A percentile compares a stretch with the other conserved stretches of the same genome.
These are phyloP conservation scores for Mrakia frigida DNA, from an alignment of 768 basidiomycete genomes.

Conservation along the genomic window DNA sequence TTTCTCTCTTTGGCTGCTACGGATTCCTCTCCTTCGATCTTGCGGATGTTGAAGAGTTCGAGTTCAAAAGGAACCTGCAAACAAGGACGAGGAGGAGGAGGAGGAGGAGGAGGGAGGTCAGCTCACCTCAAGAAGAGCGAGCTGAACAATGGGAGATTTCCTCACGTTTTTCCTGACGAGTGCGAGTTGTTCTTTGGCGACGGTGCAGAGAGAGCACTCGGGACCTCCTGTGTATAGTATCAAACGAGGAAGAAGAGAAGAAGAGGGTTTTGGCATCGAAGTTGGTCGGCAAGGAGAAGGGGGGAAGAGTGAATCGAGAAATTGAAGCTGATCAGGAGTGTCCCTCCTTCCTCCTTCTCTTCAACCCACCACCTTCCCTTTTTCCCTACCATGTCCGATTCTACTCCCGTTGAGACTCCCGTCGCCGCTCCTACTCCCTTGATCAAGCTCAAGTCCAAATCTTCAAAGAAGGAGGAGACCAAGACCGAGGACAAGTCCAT, in stretches of 20 bases:
- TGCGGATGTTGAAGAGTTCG: slow-evolving; percentile 21
- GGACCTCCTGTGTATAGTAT: slow-evolving; percentile 19
- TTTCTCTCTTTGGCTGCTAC: neutral
- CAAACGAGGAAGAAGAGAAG: slow-evolving; percentile 2
- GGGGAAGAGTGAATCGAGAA: no score
- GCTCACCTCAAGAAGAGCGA: neutral
- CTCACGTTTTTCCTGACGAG: neutral
- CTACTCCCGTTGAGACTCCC: slow-evolving; percentile 15
- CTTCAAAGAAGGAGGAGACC: slow-evolving; percentile 36
- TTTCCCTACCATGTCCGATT: slow-evolving; percentile 2
- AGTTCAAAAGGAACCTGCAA: neutral
- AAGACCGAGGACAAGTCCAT: slow-evolving; percentile 42
- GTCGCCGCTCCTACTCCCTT: slow-evolving; percentile 11
- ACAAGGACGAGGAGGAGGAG: neutral
- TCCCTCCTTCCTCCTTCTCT: neutral
- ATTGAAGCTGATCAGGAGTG: neutral
- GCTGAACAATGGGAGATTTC: neutral
- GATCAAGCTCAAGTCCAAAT: slow-evolving; percentile 34
- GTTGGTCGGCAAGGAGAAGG: no score
- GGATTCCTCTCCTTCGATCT: neutral
- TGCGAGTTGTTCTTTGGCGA: slow-evolving; percentile 5
- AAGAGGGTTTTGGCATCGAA: neutral
- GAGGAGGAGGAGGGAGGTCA: neutral
- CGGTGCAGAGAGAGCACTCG: slow-evolving; percentile 25
- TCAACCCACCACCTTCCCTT: slow-evolving; percentile 8